These are phyloP conservation scores for Pythium aristosporum DNA, from an alignment of 352 stramenopile species.

Conservation along the genomic window DNA sequence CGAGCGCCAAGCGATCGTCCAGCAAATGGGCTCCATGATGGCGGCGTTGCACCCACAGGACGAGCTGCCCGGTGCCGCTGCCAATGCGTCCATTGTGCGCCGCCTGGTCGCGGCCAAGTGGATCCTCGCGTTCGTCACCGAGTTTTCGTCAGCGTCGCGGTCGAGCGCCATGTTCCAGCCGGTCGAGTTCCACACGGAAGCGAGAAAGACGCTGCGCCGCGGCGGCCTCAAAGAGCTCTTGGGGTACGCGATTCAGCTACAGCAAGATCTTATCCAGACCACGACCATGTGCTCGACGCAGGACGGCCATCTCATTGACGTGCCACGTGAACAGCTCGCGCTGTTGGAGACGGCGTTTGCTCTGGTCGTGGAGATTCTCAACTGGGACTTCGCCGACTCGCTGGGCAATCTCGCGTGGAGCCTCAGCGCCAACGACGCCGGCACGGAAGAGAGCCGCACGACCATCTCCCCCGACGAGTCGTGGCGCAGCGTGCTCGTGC, in stretches of 20 bases:
- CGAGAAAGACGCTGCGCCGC: slow-evolving; percentile 57
- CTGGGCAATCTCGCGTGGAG: slow-evolving; percentile 73
- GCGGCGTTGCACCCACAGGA: slow-evolving; percentile 3
- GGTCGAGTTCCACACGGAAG: slow-evolving; percentile 82
- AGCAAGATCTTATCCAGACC: slow-evolving; percentile 72
- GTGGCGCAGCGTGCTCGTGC: slow-evolving; percentile 69
- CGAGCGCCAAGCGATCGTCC: slow-evolving; percentile 56
- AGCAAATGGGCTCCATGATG: slow-evolving; percentile 76
- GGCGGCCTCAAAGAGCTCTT: slow-evolving; percentile 61
- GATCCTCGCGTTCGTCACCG: slow-evolving; percentile 81
- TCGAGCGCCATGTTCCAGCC: slow-evolving; percentile 81
- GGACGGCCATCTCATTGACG: slow-evolving; percentile 31
- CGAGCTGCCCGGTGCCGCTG: slow-evolving; percentile 1
- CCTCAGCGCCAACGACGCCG: slow-evolving; percentile 34
- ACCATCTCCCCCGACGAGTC: slow-evolving; percentile 60
- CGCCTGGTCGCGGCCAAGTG: slow-evolving; percentile 75
- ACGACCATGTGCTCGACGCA: slow-evolving; percentile 47
- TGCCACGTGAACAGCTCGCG: slow-evolving; percentile 65
- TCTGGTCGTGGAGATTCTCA: slow-evolving; percentile 76
- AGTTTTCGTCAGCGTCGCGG: slow-evolving; percentile 79
- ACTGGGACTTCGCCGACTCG: slow-evolving; percentile 71
- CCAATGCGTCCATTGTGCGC: slow-evolving; percentile 20
- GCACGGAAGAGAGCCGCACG: slow-evolving; percentile 35
- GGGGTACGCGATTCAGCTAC: slow-evolving; percentile 54
- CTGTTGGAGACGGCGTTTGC: slow-evolving; percentile 75